Base-by-base conservation (phyloP, 441 rosid species). In the Mallotus repandus region DNA sequence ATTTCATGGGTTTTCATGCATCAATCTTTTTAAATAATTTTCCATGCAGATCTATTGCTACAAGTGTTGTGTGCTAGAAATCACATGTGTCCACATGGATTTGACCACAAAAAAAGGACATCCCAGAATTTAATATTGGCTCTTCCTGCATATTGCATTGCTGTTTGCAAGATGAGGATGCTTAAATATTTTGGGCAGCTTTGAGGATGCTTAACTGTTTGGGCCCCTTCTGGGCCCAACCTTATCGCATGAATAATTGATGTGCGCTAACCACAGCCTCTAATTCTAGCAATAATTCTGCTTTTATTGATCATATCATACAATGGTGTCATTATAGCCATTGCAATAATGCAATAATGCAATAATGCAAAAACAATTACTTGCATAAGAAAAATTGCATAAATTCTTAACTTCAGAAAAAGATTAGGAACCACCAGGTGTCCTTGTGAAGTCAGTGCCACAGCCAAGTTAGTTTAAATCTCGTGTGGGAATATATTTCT, bases 81-180 rank as follows among this genome's bases (percentile, higher is more conserved):
- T 73, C 83, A 81, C 83, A 74, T 81, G 88, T 54, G 16, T 19
- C 75, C 84, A 82, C 78, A 66, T 81, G 79, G 32, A 58, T 35
- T 69, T 29, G 81, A 45, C 76, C 76, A 38, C 69, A 63, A 63
- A 71, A 46, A 1, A 32, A 53, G 21, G 32, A n/a, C 19, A n/a
- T 14, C 60, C 58, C 35, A 52, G 12, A 38, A 32, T 70, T 52
- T 52, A 63, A 21, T 5, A 43, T 43, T 43, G 63, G 12, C 21
- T n/a, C 15, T 41, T 11, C 4, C 3, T 7, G 12, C 13, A 2
- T 19, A 6, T 9, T 15, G 65, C 32, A 0, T 15, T 35, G 22
- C 21, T 41, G 52, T 52, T 0, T 9, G 55, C 56, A 21, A 6
- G 10, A 18, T 7, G 60, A 18, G 22, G 5, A 12, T 41, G 66